phyloP scores from a whole-genome alignment of 202 grass and related monocot species.

The Zizania palustris region DNA sequence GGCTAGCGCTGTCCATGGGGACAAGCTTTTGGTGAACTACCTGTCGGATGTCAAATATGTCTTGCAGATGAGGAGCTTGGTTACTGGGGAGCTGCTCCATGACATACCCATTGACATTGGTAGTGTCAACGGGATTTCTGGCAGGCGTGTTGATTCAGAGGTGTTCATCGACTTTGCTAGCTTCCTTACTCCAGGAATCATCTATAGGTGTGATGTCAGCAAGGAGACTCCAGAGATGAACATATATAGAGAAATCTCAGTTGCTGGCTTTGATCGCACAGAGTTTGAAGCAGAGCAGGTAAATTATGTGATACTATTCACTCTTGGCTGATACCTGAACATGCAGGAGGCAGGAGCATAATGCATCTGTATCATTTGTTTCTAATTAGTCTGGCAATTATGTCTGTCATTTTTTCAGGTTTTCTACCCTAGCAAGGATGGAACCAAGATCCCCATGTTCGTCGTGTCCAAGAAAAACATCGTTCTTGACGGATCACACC shows the following conservation, averaged over 20 bases:
- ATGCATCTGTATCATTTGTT: neutral
- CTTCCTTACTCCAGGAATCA: constrained; percentile 84
- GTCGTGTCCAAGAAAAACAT: constrained; percentile 68
- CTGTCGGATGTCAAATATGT: constrained; percentile 79
- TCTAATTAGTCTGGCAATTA: neutral
- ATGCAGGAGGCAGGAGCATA: neutral
- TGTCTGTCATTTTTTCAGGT: constrained; percentile 47
- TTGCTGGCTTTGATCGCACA: constrained; percentile 68
- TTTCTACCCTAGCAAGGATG: constrained; percentile 69
- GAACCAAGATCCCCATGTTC: constrained; percentile 89
- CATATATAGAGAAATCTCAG: constrained; percentile 74
- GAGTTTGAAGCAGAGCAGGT: constrained; percentile 83
- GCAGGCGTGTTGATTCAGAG: constrained; percentile 57
- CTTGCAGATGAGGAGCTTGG: constrained; percentile 79
- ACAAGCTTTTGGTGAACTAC: constrained; percentile 79
- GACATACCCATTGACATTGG: constrained; percentile 83
- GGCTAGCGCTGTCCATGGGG: constrained; percentile 59
- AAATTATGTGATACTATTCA: neutral
- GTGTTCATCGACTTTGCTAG: constrained; percentile 89
- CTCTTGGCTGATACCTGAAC: neutral
- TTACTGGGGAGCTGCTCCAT: constrained; percentile 61
- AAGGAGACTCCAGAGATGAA: constrained; percentile 57
- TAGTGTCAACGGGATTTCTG: constrained; percentile 66
- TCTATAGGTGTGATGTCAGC: constrained; percentile 68
- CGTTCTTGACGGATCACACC: constrained; percentile 65